Conservation (phyloP, 352 stramenopile species). For the Phytophthora sojae region DNA sequence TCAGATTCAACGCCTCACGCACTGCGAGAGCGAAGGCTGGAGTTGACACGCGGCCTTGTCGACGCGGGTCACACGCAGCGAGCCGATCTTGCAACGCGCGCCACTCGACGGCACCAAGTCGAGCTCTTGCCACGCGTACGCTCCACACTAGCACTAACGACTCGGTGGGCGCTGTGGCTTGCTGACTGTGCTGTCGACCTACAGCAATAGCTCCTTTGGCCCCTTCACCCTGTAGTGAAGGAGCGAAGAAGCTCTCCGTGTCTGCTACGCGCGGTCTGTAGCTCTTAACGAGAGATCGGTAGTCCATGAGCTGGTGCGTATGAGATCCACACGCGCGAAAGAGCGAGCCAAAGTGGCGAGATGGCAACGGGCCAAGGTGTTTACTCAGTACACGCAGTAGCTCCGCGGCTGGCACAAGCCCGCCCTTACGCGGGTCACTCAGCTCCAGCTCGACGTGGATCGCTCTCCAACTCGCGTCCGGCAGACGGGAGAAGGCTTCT, state of each 20-base stretch:
- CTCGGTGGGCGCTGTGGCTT: slow-evolving; percentile 67
- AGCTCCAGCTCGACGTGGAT: slow-evolving; percentile 74
- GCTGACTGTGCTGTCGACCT: slow-evolving; percentile 49
- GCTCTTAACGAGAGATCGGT: slow-evolving; percentile 70
- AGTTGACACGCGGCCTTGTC: slow-evolving; percentile 60
- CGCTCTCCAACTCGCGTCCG: slow-evolving; percentile 64
- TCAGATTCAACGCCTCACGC: slow-evolving; percentile 54
- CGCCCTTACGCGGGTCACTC: slow-evolving; percentile 65
- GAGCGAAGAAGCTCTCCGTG: slow-evolving; percentile 57
- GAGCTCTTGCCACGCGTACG: slow-evolving; percentile 60
- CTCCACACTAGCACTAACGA: slow-evolving; percentile 80
- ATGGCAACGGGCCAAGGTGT: slow-evolving; percentile 67
- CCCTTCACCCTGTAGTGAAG: slow-evolving; percentile 33
- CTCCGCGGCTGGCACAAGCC: slow-evolving; percentile 67
- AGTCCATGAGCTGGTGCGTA: slow-evolving; percentile 76
- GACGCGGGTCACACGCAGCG: slow-evolving; percentile 49
- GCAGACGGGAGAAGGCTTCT: slow-evolving; percentile 68
- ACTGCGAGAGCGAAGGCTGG: slow-evolving; percentile 57
- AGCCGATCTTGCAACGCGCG: slow-evolving; percentile 63
- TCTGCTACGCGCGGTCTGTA: slow-evolving; percentile 69
- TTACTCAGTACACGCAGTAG: slow-evolving; percentile 69
- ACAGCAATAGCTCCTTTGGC: slow-evolving; percentile 32
- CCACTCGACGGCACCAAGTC: slow-evolving; percentile 52
- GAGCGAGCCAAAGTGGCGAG: slow-evolving; percentile 58
- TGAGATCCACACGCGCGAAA: slow-evolving; percentile 76